phyloP scores from a whole-genome alignment of 2,329 filamentous ascomycete genomes.

The Aspergillus sp. region DNA sequence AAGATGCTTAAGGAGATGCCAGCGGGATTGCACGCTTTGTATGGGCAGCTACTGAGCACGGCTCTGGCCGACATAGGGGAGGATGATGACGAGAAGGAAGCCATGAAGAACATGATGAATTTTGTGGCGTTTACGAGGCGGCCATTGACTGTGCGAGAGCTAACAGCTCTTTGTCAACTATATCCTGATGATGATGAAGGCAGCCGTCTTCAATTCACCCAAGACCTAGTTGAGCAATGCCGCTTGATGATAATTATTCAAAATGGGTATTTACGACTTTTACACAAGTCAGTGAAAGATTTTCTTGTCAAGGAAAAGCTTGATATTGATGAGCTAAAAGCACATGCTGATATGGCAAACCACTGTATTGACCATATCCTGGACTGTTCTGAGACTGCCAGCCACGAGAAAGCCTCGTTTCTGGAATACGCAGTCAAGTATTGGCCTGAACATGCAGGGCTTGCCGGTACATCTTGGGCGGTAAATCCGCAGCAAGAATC shows the following conservation, averaged over 20 bases:
- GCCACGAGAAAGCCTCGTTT: too few species aligned
- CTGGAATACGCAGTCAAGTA: too few species aligned
- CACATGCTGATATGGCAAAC: too few species aligned
- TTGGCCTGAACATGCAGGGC: too few species aligned
- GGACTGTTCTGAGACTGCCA: too few species aligned
- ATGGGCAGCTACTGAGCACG: slow-evolving; percentile 5
- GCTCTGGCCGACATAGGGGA: background rate
- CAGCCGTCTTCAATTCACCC: background rate
- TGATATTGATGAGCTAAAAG: too few species aligned
- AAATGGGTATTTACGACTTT: background rate
- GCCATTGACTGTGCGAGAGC: background rate
- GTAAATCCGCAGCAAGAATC: too few species aligned
- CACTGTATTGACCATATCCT: too few species aligned
- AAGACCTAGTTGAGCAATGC: slow-evolving; percentile 5
- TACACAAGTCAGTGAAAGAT: slow-evolving; percentile 12
- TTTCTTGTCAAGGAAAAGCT: background rate
- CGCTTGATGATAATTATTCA: slow-evolving; percentile 4
- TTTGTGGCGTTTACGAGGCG: background rate
- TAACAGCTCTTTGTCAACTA: background rate
- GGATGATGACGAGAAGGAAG: background rate
- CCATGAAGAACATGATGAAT: background rate
- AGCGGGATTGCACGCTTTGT: slow-evolving; percentile 13
- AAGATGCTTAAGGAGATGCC: slow-evolving; percentile 8
- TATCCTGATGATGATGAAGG: background rate
- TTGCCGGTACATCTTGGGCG: too few species aligned